A percentile compares a stretch with the other conserved stretches of the same genome.
Conservation (phyloP, 2,329 filamentous ascomycete genomes). For the Fusarium equiseti region DNA sequence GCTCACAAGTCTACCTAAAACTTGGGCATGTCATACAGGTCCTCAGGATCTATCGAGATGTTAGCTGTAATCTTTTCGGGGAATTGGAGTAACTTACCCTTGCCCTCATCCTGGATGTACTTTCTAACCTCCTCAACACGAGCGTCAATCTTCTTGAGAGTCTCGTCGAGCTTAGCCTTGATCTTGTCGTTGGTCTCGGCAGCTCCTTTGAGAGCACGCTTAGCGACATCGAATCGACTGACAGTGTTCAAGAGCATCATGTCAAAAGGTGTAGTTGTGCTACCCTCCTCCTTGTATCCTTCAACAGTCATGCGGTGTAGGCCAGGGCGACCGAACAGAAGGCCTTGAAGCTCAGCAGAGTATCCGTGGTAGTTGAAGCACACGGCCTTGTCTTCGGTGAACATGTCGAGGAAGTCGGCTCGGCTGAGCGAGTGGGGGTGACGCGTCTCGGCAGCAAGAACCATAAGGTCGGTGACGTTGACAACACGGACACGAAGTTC, state of each 20-base stretch:
- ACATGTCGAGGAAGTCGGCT: slow-evolving; percentile 66
- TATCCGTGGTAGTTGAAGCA: slow-evolving; percentile 79
- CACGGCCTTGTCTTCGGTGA: slow-evolving; percentile 66
- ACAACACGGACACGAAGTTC: slow-evolving; percentile 69
- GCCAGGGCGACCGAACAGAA: slow-evolving; percentile 69
- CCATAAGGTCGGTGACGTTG: slow-evolving; percentile 76
- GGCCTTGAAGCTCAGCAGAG: slow-evolving; percentile 67
- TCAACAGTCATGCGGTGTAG: slow-evolving; percentile 66
- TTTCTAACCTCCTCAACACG: slow-evolving; percentile 62
- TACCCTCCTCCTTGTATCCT: slow-evolving; percentile 74
- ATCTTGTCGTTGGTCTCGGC: slow-evolving; percentile 62
- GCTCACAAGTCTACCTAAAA: slow-evolving; percentile 8
- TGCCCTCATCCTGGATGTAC: slow-evolving; percentile 65
- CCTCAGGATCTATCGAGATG: slow-evolving; percentile 31
- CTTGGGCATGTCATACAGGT: slow-evolving; percentile 40
- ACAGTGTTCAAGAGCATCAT: slow-evolving; percentile 75
- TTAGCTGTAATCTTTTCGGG: background rate
- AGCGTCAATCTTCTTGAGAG: slow-evolving; percentile 61
- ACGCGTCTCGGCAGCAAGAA: slow-evolving; percentile 64
- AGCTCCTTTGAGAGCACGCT: slow-evolving; percentile 64
- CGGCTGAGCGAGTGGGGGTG: slow-evolving; percentile 70
- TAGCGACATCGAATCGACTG: slow-evolving; percentile 70
- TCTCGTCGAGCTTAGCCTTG: slow-evolving; percentile 57
- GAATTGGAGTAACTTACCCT: slow-evolving; percentile 54
- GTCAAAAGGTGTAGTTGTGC: slow-evolving; percentile 75